Base-by-base conservation (phyloP, 495 filamentous ascomycete species). In the Xylaria telfairii region DNA sequence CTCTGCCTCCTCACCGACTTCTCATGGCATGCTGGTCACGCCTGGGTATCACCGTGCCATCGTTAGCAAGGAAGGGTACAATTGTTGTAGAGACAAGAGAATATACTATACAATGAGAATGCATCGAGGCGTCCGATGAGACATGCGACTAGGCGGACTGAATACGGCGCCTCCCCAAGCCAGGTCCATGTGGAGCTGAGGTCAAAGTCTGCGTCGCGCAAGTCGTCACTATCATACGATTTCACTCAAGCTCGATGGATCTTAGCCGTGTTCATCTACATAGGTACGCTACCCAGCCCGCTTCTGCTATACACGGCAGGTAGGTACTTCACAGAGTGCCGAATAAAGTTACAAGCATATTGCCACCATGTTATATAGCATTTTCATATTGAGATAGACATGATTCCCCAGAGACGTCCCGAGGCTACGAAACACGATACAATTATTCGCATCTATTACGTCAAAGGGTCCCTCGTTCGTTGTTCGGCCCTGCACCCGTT, bases 201-300 rank as follows among this genome's bases (percentile, higher is more conserved):
- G 51, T 39, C 47, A 37, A 59, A 70, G 37, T 19, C 17, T 32
- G 37, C 61, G 51, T 47, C 51, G 47, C 39, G 44, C 68, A 42
- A 70, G 56, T 54, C 68, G 60, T 68, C 65, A 68, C 64, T 60
- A 68, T 68, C 65, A 68, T 68, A 68, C 65, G 65, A 68, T 60
- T 66, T 44, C 32, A 32, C 47, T 53, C 24, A 24, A 44, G 49
- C 65, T 34, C 10, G 21, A 64, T 46, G 42, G 42, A 65, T 51
- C 47, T 54, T 26, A 28, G 34, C 64, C n/a, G 47, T n/a, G n/a
- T 47, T 28, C 46, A 32, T 46, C 26, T 12, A 47, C 28, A 17
- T 44, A 49, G 24, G 12, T 34, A 61, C 41, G 65, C 65, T 56
- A 61, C 42, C 28, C n/a, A 41, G 64, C 64, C 19, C 47, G 62